Base-by-base conservation (phyloP, 2,329 filamentous ascomycete genomes). In the Alternaria conjuncta region DNA sequence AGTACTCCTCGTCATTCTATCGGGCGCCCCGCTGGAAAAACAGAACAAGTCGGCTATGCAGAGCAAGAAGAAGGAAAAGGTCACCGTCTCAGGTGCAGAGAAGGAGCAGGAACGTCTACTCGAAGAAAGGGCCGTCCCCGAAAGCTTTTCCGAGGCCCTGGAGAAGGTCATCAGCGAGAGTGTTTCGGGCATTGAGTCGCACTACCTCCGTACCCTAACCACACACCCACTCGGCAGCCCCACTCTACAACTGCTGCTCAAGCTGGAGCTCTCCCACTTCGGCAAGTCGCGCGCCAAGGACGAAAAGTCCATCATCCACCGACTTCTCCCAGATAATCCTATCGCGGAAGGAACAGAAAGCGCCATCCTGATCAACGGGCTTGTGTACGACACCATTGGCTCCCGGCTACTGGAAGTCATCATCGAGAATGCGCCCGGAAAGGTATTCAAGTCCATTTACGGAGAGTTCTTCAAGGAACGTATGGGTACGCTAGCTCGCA, bases 161-260 rank as follows among this genome's bases (percentile, higher is more conserved):
- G 89, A 92, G 71, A 95, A 96, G 78, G 91, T 97, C 68, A 92
- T 97, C 69, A 84, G 84, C 46, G 92, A 94, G 71, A 91, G 92
- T 53, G 89, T 93, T 10, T 85, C 89, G 1, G 88, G 87, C 1
- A 86, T 97, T 71, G 93, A 96, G 76, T 87, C 91, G 2, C 92
- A 91, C 4, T 92, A 93, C 72, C 86, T 98, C 26, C 89, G 93
- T 26, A 89, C 96, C 3, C 84, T 99, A 60, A 93, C 95, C 2
- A 94, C 90, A 20, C 95, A 98, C 74, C 93, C 92, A 5, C 92
- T 95, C 1, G 96, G 94, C 51, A 97, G 97, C 74, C 96, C 96
- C 0, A 92, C 94, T 1, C 85, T 99, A n/a, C 96, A 98, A 78
- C 86, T 98, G 1, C 84, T 99, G 28, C 84, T 99, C 4, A 92